A percentile compares a stretch with the other conserved stretches of the same genome.
These are phyloP conservation scores for Actinomortierella wolfii DNA, from an alignment of 371 early-diverging fungal genomes.

Conservation along the genomic window DNA sequence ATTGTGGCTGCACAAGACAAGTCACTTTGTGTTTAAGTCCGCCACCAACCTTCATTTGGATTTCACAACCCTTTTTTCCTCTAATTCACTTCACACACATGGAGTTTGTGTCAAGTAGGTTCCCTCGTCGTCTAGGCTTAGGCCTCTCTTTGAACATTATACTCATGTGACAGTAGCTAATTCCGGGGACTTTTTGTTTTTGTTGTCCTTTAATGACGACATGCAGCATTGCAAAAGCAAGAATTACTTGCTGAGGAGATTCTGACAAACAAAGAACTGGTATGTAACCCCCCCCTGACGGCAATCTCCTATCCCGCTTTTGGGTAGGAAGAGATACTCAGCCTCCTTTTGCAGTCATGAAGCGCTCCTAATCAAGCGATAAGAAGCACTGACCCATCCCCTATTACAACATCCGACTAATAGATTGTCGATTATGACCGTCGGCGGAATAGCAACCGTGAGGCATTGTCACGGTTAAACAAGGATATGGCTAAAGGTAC, in stretches of 20 bases:
- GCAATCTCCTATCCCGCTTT: too few species aligned
- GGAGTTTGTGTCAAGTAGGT: constrained; percentile 26
- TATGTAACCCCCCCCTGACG: constrained; percentile 27
- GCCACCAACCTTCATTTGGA: too few species aligned
- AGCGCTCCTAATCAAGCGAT: too few species aligned
- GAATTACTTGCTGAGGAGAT: constrained; percentile 68
- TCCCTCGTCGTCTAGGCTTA: too few species aligned
- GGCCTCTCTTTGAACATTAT: background rate
- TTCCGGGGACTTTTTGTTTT: background rate
- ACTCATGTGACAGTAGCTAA: background rate
- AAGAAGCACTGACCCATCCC: too few species aligned
- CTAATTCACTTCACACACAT: background rate
- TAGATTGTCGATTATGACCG: constrained; percentile 69
- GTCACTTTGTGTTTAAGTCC: too few species aligned
- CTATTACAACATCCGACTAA: too few species aligned
- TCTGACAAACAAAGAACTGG: constrained; percentile 62
- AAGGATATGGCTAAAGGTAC: constrained; percentile 43
- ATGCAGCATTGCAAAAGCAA: constrained; percentile 53
- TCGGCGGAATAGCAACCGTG: constrained; percentile 62
- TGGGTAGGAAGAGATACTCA: too few species aligned
- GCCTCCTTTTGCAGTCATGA: too few species aligned
- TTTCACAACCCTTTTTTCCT: too few species aligned
- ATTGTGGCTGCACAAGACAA: too few species aligned
- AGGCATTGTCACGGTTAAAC: constrained; percentile 58
- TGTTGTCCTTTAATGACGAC: background rate